Evolutionary conservation across 2,329 filamentous ascomycete species (phyloP).

Genomic region (Rhytidhysteron rufulum): DNA sequence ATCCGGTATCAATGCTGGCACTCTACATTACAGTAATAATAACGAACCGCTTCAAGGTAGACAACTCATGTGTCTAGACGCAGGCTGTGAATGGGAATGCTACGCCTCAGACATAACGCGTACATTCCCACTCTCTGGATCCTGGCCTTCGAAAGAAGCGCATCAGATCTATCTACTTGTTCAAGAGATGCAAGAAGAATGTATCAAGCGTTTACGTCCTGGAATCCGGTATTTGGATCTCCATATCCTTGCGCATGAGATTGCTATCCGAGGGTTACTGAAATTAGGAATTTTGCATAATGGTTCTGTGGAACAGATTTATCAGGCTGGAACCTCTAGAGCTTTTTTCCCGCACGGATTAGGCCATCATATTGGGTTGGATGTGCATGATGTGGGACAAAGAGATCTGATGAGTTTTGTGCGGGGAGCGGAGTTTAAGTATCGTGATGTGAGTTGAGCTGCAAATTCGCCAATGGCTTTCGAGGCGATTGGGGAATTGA

Average conservation of each 20-base stretch:
- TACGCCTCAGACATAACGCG: constrained; percentile 91
- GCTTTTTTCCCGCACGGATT: constrained; percentile 92
- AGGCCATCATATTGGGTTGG: constrained; percentile 87
- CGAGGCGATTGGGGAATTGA: too few species aligned
- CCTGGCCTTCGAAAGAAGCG: constrained; percentile 64
- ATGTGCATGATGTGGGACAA: constrained; percentile 69
- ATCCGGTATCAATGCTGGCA: constrained; percentile 75
- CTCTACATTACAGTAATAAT: constrained; percentile 83
- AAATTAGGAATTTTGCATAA: constrained; percentile 68
- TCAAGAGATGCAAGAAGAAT: constrained; percentile 73
- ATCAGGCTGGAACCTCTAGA: constrained; percentile 73
- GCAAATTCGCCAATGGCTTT: constrained; percentile 8
- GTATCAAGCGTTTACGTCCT: constrained; percentile 65
- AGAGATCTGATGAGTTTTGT: constrained; percentile 25
- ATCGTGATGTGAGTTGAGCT: too few species aligned
- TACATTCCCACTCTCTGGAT: constrained; percentile 73
- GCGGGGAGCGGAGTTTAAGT: neutral
- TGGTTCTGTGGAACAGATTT: constrained; percentile 64
- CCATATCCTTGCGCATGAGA: constrained; percentile 66
- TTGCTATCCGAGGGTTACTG: constrained; percentile 69
- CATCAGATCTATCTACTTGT: constrained; percentile 74
- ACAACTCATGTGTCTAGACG: constrained; percentile 78
- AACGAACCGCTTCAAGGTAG: constrained; percentile 65
- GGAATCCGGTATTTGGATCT: constrained; percentile 69
- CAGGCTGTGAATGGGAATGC: constrained; percentile 77